Conservation (phyloP, 768 basidiomycete genomes). For the Austroboletus eburneus region DNA sequence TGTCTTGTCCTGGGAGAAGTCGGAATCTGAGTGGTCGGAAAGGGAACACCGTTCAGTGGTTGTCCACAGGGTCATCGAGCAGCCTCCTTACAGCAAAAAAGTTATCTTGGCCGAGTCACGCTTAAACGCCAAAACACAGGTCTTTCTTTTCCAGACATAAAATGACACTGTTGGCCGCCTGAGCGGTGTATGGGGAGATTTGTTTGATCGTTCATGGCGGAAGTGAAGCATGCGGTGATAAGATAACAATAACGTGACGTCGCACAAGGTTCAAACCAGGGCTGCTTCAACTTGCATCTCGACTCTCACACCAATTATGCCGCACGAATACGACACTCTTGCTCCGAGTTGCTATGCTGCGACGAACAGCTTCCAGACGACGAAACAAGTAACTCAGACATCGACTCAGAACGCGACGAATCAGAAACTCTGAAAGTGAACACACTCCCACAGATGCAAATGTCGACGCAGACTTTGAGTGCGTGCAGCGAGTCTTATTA, state of each 20-base stretch:
- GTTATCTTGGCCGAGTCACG: no score
- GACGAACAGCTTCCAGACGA: conserved; percentile 12
- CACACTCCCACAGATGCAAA: conserved; percentile 4
- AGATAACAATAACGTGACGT: not conserved
- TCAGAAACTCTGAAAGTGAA: conserved; percentile 10
- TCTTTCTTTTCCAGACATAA: no score
- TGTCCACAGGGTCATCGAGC: not conserved
- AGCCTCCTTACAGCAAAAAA: no score
- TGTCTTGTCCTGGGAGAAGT: conserved; percentile 1
- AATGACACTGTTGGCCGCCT: no score
- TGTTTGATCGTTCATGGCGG: no score
- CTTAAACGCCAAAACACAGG: no score
- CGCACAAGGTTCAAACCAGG: no score
- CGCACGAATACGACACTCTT: conserved; percentile 8
- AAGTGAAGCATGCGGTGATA: not conserved
- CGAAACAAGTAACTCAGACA: conserved; percentile 3
- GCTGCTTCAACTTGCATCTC: no score
- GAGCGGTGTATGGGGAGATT: no score
- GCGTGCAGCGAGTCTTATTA: not conserved
- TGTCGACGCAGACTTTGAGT: conserved; percentile 23
- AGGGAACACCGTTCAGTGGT: not conserved
- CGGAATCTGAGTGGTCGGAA: not conserved
- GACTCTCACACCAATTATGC: no score
- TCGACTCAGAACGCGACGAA: conserved; percentile 2
- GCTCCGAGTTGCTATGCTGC: conserved; percentile 60